phyloP scores from a whole-genome alignment of 176 grass and related monocot genomes.

The Dactylis glomerata region DNA sequence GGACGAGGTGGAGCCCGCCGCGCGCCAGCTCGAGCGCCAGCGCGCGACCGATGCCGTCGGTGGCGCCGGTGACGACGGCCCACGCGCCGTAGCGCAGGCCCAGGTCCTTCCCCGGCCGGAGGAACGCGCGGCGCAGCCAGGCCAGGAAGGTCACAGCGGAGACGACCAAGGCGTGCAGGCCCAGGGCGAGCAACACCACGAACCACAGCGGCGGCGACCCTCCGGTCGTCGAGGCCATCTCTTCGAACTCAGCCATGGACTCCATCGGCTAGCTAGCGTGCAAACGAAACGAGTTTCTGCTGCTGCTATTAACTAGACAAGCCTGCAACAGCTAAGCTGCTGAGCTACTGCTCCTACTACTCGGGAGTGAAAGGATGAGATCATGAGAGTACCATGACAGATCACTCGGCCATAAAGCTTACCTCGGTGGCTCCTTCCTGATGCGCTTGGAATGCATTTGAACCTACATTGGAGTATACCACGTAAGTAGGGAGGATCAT shows the following conservation, averaged over 20 bases:
- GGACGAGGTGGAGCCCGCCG: conserved; percentile 44
- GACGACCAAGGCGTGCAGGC: background rate
- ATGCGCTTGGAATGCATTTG: background rate
- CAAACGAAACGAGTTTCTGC: background rate
- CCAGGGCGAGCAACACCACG: conserved; percentile 9
- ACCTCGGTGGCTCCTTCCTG: background rate
- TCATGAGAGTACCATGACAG: background rate
- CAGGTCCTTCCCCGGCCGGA: conserved; percentile 16
- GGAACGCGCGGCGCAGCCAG: conserved; percentile 30
- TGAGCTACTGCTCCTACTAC: background rate
- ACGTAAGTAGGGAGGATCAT: background rate
- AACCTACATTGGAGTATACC: background rate
- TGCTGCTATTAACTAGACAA: background rate
- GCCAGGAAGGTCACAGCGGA: conserved; percentile 8
- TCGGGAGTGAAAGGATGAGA: background rate
- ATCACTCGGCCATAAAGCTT: background rate
- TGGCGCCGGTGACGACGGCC: conserved; percentile 62
- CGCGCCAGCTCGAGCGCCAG: conserved; percentile 50
- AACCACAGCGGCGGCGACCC: conserved; percentile 10
- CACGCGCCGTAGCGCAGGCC: conserved; percentile 37
- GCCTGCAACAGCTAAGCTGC: background rate
- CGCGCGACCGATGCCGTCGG: conserved; percentile 58
- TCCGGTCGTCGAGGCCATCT: background rate
- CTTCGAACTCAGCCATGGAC: background rate
- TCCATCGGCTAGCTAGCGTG: background rate